Evolutionary conservation across 495 filamentous ascomycete species (phyloP), one percentile per base, ranked within the genome.

Genomic region (Trichoderma virens): DNA sequence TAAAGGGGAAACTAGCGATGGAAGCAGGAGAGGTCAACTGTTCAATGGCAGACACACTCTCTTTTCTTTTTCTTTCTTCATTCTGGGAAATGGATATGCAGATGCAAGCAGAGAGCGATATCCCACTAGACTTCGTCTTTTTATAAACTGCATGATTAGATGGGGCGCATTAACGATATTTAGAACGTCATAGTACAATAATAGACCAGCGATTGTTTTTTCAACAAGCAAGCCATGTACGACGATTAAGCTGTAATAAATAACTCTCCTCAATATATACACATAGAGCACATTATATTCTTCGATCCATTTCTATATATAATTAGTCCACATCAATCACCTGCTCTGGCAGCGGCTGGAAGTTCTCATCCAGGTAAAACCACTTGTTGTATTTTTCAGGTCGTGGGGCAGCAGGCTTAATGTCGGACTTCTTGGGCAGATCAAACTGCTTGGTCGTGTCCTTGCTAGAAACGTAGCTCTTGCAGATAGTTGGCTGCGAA

Each of bases 1-100:
- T 56, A 30, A 30, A 16, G 2, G 5, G 74, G 62, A 73, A 20
- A 5, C 45, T 7, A 25, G 8, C 45, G 38, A 41, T 18, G 38
- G 18, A 41, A 18, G 18, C n/a, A 51, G 5, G n/a, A 20, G 9
- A 25, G 18, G 6, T 3, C 45, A 5, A 45, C 8, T n/a, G 23
- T 25, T 6, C n/a, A 25, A 51, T 51, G 20, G n/a, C n/a, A 16
- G 8, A 20, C 23, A 0, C 18, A 3, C 41, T 45, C 23, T 27
- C 8, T 25, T 51, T 51, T 9, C 45, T 20, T 25, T 47, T n/a
- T 13, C 18, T 25, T n/a, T n/a, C 9, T 51, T 11, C 6, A 16
- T 11, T 18, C 9, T 41, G 11, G 38, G 38, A 41, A 41, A 35
- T 35, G 34, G 34, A 35, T 4, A 35, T 35, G 2, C 6, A 35